A percentile compares a stretch with the other conserved stretches of the same genome.
These are phyloP conservation scores for Candida broadrunensis DNA, from an alignment of 805 yeast species.

Conservation along the genomic window DNA sequence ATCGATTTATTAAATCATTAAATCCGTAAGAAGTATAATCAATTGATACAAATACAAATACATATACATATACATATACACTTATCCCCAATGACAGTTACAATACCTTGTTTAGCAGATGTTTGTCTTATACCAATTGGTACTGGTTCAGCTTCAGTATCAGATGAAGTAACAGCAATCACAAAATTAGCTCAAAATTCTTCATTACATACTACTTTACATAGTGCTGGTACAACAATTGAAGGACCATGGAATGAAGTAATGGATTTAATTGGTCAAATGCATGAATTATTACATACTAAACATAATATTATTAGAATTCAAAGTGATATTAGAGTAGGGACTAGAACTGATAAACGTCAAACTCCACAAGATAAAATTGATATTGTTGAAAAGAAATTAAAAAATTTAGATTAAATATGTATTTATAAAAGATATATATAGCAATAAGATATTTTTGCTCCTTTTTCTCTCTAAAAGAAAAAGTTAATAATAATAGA, in stretches of 20 bases:
- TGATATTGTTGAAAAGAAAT: conserved; percentile 56
- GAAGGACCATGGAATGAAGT: conserved; percentile 94
- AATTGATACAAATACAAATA: no score
- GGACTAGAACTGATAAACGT: conserved; percentile 74
- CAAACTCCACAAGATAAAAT: conserved; percentile 75
- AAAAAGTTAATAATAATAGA: no score
- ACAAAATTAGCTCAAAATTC: conserved; percentile 62
- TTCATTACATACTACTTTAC: conserved; percentile 65
- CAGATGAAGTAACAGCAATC: conserved; percentile 72
- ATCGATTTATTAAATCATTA: no score
- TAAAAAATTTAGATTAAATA: conserved; percentile 13
- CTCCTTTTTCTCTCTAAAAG: no score
- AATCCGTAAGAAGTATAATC: no score
- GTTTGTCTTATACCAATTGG: conserved; percentile 87
- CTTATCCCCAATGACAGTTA: conserved; percentile 36
- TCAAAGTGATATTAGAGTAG: conserved; percentile 84
- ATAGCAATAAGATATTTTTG: no score
- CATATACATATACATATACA: no score
- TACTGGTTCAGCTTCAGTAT: conserved; percentile 72
- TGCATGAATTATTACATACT: conserved; percentile 68
- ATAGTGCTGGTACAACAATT: conserved; percentile 90
- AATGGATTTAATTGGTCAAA: conserved; percentile 69
- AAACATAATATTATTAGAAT: conserved; percentile 70
- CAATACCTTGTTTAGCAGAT: conserved; percentile 74
- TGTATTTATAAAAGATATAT: no score